Base-by-base conservation (phyloP, 2,329 filamentous ascomycete species). In the Colletotrichum tanaceti region DNA sequence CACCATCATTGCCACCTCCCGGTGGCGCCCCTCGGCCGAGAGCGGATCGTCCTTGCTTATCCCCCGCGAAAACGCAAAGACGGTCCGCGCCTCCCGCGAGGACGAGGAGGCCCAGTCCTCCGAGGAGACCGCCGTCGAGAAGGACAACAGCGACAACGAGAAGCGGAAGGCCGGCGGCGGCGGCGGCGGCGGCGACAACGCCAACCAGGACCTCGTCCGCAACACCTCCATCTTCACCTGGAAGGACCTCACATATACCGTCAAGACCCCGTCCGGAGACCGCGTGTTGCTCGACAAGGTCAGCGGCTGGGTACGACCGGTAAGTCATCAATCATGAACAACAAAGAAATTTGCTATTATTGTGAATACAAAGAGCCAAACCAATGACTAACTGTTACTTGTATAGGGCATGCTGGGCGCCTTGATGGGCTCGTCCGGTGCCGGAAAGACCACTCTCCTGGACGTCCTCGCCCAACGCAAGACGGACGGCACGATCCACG, bases 391-490 rank as follows among this genome's bases (percentile, higher is more conserved):
- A 28, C 28, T 28, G 5, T 28, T 28, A 28, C 28, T 28, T 28
- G 3, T 28, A 28, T n/a, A n/a, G 28, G 65, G 92, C 53, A 93
- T 90, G 71, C 79, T 94, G 22, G 93, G 90, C 3, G 92, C 91
- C 5, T 82, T 95, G n/a, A 93, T 94, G 92, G 90, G 92, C 73
- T 88, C 91, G 2, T 92, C 90, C 13, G 93, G 92, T 72, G 93
- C 93, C 18, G 93, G 93, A 59, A 97, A 97, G 79, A 97, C 93
- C 0, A 96, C 93, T 0, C 85, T 97, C 3, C 83, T 97, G 7
- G 93, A 97, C 77, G 91, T 93, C 2, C 85, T 97, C 39, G 93
- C 93, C 5, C 92, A 91, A 70, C 88, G 92, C 73, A 91, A 92
- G 67, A 94, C 91, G 0, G 92, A 93, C 79, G 93, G 93, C 72